Evolutionary conservation across 176 grass and related monocot species (phyloP).

Genomic region (Oryza coarctata): DNA sequence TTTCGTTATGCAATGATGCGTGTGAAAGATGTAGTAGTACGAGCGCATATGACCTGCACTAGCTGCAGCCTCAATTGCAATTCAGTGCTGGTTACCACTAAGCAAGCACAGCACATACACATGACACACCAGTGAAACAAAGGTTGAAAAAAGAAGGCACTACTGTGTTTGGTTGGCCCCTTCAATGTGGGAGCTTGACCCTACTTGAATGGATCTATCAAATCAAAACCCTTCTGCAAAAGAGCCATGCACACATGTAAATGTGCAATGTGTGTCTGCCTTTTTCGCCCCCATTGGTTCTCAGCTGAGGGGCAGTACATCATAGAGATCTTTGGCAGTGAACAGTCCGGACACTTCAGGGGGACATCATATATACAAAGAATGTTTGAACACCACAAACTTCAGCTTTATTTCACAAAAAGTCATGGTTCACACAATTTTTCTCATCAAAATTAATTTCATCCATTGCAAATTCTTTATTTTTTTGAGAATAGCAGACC

Average conservation of each 20-base stretch:
- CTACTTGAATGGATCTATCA: conserved; percentile 33
- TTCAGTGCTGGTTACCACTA: conserved; percentile 36
- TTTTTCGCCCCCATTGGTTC: conserved; percentile 3
- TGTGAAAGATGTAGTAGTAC: not conserved
- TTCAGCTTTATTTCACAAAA: not conserved
- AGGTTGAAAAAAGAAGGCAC: not conserved
- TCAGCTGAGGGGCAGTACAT: not conserved
- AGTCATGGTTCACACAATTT: not conserved
- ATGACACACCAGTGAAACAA: not conserved
- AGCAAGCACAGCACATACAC: not conserved
- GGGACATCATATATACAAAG: conserved; percentile 27
- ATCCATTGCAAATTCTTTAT: not conserved
- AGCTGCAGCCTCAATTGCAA: conserved; percentile 8
- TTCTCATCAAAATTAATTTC: not conserved
- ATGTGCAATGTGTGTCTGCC: not conserved
- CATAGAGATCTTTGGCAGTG: conserved; percentile 30
- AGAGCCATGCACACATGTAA: not conserved
- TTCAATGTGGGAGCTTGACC: conserved; percentile 36
- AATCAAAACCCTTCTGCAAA: conserved; percentile 27
- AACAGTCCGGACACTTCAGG: not conserved
- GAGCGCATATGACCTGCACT: not conserved
- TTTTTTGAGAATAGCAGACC: not conserved
- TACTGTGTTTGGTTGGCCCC: not conserved
- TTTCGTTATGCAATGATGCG: not conserved
- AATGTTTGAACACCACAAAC: conserved; percentile 19